Evolutionary conservation across 2,329 filamentous ascomycete genomes (phyloP), one percentile per base, ranked within the genome.

Genomic region (Orbilia javanica): DNA sequence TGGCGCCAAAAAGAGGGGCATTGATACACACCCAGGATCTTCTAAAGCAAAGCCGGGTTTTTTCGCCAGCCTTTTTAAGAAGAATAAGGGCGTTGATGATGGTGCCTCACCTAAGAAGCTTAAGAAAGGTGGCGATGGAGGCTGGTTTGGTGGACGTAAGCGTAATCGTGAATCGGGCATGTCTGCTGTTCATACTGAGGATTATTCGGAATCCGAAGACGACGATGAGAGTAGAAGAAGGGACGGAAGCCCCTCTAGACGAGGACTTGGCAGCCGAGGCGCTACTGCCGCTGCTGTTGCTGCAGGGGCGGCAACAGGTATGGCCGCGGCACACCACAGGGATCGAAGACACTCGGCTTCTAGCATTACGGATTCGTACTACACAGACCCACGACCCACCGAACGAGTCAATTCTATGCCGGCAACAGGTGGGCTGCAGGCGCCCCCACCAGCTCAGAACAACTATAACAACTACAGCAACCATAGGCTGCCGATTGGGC

Each of bases 101-200:
- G 22, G 46, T 10, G 57, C 73, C 27, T 71, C 73, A 6, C 70
- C 70, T 10, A 77, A 77, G 60, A 60, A 50, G 15, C 50, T 63
- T 13, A 77, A 60, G 20, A 77, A 71, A 57, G 60, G 66, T 25
- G 72, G 72, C 10, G 72, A 76, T 44, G 65, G 72, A 11, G 72
- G 72, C 18, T 77, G 73, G 73, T 77, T 77, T 13, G 73, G 67
- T 27, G 50, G 73, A 36, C 73, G 64, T 31, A 64, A 62, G 48
- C 66, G 73, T 29, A 77, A 77, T 60, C 36, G 57, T 52, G 73
- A 71, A 25, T 67, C 66, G 3, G 73, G 73, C 8, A 77, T 77
- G 73, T 77, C 73, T n/a, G 65, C 73, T 25, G 73, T 77, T 22
- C 66, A 77, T 2, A 77, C 73, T 3, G 73, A 77, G 20, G 73